Base-by-base conservation (phyloP, 371 early-diverging fungal species). In the Mucor plumbeus region DNA sequence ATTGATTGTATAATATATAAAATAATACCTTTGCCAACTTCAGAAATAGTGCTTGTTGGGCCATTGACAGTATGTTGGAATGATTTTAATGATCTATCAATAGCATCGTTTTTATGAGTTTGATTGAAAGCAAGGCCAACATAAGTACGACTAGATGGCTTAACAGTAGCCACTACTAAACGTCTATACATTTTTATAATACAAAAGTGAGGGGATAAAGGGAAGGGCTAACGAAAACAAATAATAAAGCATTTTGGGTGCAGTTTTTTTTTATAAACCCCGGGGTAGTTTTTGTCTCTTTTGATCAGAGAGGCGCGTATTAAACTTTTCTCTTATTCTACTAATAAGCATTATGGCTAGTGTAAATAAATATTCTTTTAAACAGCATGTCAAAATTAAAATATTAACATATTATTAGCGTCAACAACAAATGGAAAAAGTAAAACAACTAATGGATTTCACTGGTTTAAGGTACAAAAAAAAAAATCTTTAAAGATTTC, bases 401-500 rank as follows among this genome's bases (percentile, higher is more conserved):
- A 31, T 53, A 26, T 21, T 31, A 13, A 21, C 21, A 10, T 19
- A 19, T 50, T 10, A 43, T 50, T 47, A 64, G 56, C 56, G 47
- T 56, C 61, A 69, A 53, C 65, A 70, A 21, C 82, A 84, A 66
- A 61, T 68, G 31, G 85, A 87, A 47, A 87, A 84, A 64, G 72
- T 85, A 6, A 71, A 70, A 26, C 82, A 86, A 67, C 77, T 89
- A 54, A 76, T 80, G 69, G 70, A 80, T 10, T 75, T 88, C 64
- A 83, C 87, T 19, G 70, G 69, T 35, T 66, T 86, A 26, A 84
- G 77, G 88, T 87, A 77, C 31, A 54, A 19, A 34, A 31, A 17
- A 34, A 33, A 26, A 26, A 26, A 26, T 26, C 26, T 26, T 26
- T 26, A 26, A 26, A 26, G 26, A 26, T 26, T 26, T 26, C 3